Base-by-base conservation (phyloP, 2,329 filamentous ascomycete species). In the Didymella keratinophila region DNA sequence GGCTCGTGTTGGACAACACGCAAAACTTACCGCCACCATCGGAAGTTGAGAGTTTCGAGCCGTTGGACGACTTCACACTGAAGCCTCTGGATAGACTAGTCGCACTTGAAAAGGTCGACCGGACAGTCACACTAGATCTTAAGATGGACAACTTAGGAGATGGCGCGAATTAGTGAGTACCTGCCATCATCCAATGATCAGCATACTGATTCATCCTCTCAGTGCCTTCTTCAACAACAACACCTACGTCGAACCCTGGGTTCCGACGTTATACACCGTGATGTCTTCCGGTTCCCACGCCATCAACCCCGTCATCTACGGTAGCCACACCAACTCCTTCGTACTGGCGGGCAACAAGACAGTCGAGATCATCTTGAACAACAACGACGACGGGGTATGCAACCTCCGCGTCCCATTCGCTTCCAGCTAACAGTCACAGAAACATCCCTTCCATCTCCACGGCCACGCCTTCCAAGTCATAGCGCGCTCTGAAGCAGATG, bases 231-330 rank as follows among this genome's bases (percentile, higher is more conserved):
- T 81, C 75, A 93, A 93, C 80, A 87, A 90, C 75, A 86, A 90
- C 63, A 91, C 89, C 28, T 96, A 93, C 75, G 83, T 84, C 2
- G 55, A 78, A 0, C 91, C 89, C 45, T 89, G 90, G 72, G 91
- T 95, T 0, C 92, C 92, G 0, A 87, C 88, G 0, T 81, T 96
- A 0, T 95, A 92, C 80, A 91, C 89, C 0, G 91, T 84, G 1
- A 80, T 95, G 14, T 86, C 85, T 5, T 83, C 85, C 50, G 78
- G 80, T 23, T 76, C 78, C 2, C 81, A 82, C 55, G 73, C 74
- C 3, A 74, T 70, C 14, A 77, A 80, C 52, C 69, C 73, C 21
- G 60, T 62, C 11, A 72, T 78, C 18, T 80, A 83, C 52, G 85
- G 84, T 32, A 75, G 80, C 20, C 83, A 86, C 68, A 79, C 80